Base-by-base conservation (phyloP, 169 alveolate species). In the Eimeria maxima region DNA sequence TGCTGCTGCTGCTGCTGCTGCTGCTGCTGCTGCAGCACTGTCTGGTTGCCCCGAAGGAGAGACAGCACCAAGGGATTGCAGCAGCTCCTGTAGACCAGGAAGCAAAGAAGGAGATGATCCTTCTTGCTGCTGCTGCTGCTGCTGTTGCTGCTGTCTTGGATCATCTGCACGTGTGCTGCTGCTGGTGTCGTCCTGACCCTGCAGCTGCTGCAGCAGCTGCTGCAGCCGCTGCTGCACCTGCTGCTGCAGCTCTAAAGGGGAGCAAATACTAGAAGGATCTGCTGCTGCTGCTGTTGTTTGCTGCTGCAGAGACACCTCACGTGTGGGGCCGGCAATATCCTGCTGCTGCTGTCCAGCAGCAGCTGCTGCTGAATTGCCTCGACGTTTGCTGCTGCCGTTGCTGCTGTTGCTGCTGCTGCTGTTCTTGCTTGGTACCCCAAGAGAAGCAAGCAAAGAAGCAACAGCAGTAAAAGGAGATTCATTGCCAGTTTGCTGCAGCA, bases 161-260 rank as follows among this genome's bases (percentile, higher is more conserved):
- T 69, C 78, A 8, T 69, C 78, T 29, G 78, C 47, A 3, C 78
- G 78, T 22, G 90, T 47, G 90, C 53, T 22, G 90, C 60, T 50
- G 90, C n/a, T n/a, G n/a, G 69, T 45, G 5, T 44, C 90, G 4
- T 80, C 69, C 2, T 44, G 69, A 2, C 90, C 90, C 42, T 80
- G 90, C 71, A 80, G 90, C 90, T 80, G 90, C 65, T 80, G 90
- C 90, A 80, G 90, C 90, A 80, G 90, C 90, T 80, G 90, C 90
- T 80, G 90, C 90, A 80, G 90, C 71, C 90, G 90, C 69, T 80
- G 90, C 90, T 80, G 90, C 90, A 80, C 90, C n/a, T 80, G 90
- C 90, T 80, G 90, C 90, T 80, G 90, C 90, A 80, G 69, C 90
- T 80, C 90, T 11, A 27, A 3, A 11, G 90, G 90, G 13, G 90